Evolutionary conservation across 139 green algal species (phyloP), one percentile per base, ranked within the genome.

Genomic region (Penium margaritaceum): DNA sequence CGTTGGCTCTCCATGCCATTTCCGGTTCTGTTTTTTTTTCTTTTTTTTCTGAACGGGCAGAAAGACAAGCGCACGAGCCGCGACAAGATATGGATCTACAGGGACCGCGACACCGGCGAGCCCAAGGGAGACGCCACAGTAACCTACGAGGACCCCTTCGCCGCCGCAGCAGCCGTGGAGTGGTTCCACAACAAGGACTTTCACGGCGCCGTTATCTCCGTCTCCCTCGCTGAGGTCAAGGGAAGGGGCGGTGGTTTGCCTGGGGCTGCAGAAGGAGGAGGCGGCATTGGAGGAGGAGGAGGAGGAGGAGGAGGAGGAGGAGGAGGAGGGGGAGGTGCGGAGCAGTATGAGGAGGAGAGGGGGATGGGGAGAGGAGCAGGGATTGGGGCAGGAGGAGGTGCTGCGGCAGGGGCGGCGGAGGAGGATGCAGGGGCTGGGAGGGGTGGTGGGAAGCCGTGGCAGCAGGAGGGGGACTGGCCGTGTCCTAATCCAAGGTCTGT

Each of bases 91-190:
- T 71, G 65, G 63, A 29, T 83, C 15, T 83, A 83, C 74, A 29
- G 63, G 4, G 64, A 83, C 37, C 44, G 51, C 9, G 77, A 65
- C 17, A 83, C 74, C 21, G 67, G 66, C 6, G 72, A 34, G 33
- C 71, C 54, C 0, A 83, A 83, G 72, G 77, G 77, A 24, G 77
- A 83, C 32, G 62, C 32, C 33, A 80, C 74, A 9, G 64, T 83
- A 5, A 81, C 54, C 0, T 83, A 83, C 67, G 24, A 57, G 39
- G 75, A 82, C 44, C 67, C 75, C 14, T 29, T 55, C 38, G 55
- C 75, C 12, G 75, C 75, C 7, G 57, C 30, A n/a, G 51, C 75
- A 0, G 75, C 75, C 17, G 75, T 82, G 57, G 33, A 72, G 2
- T 82, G 67, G 67, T 82, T 82, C 69, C 39, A 82, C 41, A 64